Conservation (phyloP, 768 basidiomycete species). For the Mycena rebaudengoi region DNA sequence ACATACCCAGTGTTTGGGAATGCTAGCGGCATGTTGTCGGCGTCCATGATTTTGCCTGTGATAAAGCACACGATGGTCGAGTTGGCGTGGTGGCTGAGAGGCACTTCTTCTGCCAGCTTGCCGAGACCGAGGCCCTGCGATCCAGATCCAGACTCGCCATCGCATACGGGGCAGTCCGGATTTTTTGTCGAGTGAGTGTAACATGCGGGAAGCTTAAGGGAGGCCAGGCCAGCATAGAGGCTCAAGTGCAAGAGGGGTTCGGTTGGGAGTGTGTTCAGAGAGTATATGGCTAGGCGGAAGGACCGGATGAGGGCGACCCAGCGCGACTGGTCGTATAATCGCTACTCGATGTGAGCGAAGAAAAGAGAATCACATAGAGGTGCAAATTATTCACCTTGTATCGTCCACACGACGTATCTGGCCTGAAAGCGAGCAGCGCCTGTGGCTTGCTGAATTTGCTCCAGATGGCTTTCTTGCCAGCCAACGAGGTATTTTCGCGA, state of each 20-base stretch:
- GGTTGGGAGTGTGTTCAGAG: conserved; percentile 85
- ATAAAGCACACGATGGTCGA: conserved; percentile 94
- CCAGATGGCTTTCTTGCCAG: conserved; percentile 85
- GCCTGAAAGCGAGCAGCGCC: conserved; percentile 79
- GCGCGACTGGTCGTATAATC: conserved; percentile 81
- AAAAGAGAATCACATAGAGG: background rate
- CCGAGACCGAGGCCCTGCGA: conserved; percentile 64
- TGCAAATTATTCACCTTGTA: conserved; percentile 75
- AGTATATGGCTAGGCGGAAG: conserved; percentile 89
- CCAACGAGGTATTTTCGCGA: conserved; percentile 78
- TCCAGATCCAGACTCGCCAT: conserved; percentile 52
- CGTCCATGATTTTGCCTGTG: conserved; percentile 95
- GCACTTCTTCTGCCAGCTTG: conserved; percentile 84
- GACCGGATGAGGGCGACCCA: conserved; percentile 80
- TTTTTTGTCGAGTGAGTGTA: conserved; percentile 70
- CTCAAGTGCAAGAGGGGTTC: conserved; percentile 89
- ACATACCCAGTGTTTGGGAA: conserved; percentile 87
- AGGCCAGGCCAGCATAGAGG: conserved; percentile 90
- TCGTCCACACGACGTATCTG: conserved; percentile 74
- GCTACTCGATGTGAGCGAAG: conserved; percentile 50
- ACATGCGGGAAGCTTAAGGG: conserved; percentile 90
- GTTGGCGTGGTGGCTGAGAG: conserved; percentile 92
- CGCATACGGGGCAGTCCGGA: conserved; percentile 93
- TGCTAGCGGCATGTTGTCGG: conserved; percentile 90
- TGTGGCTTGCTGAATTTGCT: conserved; percentile 80